Conservation (phyloP, 1,284 basidiomycete species). For the Cyathus olla region DNA sequence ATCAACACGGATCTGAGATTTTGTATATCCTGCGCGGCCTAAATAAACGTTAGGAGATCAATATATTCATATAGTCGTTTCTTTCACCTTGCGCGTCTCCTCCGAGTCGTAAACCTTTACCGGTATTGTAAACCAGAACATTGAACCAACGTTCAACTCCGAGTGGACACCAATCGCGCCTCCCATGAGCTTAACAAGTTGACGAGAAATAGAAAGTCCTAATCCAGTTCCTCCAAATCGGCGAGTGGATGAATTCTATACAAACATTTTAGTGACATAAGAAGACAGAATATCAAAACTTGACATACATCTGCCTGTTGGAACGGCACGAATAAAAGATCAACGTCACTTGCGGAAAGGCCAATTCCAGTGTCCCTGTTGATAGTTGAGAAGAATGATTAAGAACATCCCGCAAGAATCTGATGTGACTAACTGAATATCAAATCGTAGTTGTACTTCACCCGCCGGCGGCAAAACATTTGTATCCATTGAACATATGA, state of each 20-base stretch:
- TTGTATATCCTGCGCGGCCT: constrained; percentile 58
- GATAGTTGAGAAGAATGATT: background rate
- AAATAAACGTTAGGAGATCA: background rate
- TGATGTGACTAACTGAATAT: constrained; percentile 61
- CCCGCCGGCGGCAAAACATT: constrained; percentile 39
- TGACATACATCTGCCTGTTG: constrained; percentile 71
- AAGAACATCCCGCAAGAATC: background rate
- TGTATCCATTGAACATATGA: constrained; percentile 66
- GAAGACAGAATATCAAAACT: background rate
- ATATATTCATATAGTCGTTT: background rate
- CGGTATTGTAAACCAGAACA: constrained; percentile 79
- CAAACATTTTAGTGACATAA: background rate
- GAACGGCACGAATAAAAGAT: constrained; percentile 76
- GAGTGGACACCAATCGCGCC: constrained; percentile 77
- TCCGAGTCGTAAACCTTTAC: constrained; percentile 66
- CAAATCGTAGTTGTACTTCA: constrained; percentile 70
- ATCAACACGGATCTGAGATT: constrained; percentile 55
- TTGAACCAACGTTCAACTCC: constrained; percentile 69
- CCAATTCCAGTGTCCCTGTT: constrained; percentile 77
- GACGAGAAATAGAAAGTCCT: constrained; percentile 77
- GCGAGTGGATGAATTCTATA: constrained; percentile 72
- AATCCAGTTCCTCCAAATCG: constrained; percentile 80
- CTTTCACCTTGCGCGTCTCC: constrained; percentile 61
- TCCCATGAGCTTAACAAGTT: constrained; percentile 79
- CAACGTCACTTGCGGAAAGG: constrained; percentile 69